Conservation (phyloP, 768 basidiomycete genomes). For the Boletus tomentosulus region DNA sequence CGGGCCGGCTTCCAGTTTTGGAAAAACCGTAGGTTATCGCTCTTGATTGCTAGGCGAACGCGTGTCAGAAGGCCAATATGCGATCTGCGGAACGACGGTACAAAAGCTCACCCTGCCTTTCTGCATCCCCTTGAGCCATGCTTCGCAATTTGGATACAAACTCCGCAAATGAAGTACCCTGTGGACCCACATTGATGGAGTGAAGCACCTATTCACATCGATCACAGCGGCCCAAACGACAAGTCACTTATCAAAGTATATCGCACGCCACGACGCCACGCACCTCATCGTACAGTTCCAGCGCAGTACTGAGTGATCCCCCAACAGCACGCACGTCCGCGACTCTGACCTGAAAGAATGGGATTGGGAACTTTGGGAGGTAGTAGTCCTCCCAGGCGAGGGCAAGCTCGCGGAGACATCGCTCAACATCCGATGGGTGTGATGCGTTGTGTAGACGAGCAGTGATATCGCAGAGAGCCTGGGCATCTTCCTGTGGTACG, state of each 20-base stretch:
- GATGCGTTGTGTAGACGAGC: slow-evolving; percentile 17
- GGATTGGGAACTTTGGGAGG: slow-evolving; percentile 28
- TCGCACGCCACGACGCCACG: slow-evolving; percentile 2
- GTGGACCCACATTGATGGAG: slow-evolving; percentile 15
- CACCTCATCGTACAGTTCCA: slow-evolving; percentile 29
- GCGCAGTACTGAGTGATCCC: slow-evolving; percentile 29
- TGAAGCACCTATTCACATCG: slow-evolving; percentile 18
- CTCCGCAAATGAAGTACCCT: slow-evolving; percentile 15
- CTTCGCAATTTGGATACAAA: slow-evolving; percentile 26
- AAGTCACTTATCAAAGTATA: not conserved
- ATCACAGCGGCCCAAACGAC: not conserved
- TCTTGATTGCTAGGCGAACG: slow-evolving; percentile 13
- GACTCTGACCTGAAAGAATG: slow-evolving; percentile 30
- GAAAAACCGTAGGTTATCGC: slow-evolving; percentile 25
- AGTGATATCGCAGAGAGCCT: slow-evolving; percentile 16
- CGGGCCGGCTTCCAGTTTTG: slow-evolving; percentile 30
- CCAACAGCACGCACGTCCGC: slow-evolving; percentile 30
- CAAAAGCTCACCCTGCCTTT: slow-evolving; percentile 23
- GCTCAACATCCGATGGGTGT: slow-evolving; percentile 13
- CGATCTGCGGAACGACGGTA: not conserved
- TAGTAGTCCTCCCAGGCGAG: slow-evolving; percentile 31
- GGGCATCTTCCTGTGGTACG: slow-evolving; percentile 21
- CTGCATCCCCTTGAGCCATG: slow-evolving; percentile 23
- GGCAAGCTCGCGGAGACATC: slow-evolving; percentile 24
- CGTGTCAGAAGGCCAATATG: not conserved